phyloP scores from a whole-genome alignment of 1,139 yeast genomes.

The Nakaseomyces sp. region DNA sequence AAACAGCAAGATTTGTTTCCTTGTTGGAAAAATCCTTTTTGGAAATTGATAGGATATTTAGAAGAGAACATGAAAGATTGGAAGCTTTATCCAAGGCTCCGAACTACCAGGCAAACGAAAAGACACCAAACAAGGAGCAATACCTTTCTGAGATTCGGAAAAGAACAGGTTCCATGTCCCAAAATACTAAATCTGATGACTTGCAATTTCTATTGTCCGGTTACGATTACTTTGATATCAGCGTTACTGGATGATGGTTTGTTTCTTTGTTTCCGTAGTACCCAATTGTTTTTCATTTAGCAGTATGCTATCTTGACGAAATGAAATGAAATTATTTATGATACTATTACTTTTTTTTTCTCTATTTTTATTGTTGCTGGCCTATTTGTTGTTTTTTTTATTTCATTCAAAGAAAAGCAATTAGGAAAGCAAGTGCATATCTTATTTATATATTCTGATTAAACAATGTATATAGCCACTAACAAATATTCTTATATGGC shows the following conservation, averaged over 20 bases:
- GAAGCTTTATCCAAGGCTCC: conserved; percentile 8
- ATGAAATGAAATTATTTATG: too few species aligned
- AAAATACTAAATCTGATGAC: conserved; percentile 20
- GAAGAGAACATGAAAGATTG: conserved; percentile 12
- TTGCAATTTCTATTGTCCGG: conserved; percentile 25
- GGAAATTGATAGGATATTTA: conserved; percentile 25
- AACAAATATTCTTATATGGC: not conserved
- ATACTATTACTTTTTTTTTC: too few species aligned
- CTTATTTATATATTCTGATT: not conserved
- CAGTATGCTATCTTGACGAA: too few species aligned
- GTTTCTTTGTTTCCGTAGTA: too few species aligned
- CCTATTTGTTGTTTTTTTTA: too few species aligned
- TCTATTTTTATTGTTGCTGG: too few species aligned
- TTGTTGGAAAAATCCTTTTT: conserved; percentile 25
- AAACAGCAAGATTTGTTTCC: conserved; percentile 65
- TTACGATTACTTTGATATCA: conserved; percentile 30
- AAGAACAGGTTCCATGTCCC: conserved; percentile 2
- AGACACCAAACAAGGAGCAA: not conserved
- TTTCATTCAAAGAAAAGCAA: not conserved
- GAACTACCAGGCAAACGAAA: conserved; percentile 6
- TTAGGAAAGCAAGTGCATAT: not conserved
- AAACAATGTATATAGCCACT: not conserved
- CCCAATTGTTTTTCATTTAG: too few species aligned
- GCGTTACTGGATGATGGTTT: conserved; percentile 18
- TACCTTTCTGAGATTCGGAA: not conserved